Evolutionary conservation across 306 rosid species (phyloP).

Genomic region (Senna tora): DNA sequence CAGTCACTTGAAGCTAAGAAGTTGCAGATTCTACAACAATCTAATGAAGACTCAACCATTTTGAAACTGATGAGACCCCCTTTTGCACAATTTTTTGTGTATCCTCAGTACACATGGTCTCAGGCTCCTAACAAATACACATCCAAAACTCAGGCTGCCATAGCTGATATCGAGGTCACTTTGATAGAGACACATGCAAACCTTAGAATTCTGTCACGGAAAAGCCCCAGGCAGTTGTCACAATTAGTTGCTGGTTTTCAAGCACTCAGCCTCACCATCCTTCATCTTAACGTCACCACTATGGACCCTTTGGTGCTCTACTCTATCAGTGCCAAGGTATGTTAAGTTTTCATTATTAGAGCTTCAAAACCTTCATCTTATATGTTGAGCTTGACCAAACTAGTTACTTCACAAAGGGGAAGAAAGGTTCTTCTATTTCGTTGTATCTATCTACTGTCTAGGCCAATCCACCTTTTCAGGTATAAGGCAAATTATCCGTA

Average conservation of each 20-base stretch:
- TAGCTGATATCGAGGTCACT: slow-evolving; percentile 91
- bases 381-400: background rate
- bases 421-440: too few species aligned
- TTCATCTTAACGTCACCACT: slow-evolving; percentile 85
- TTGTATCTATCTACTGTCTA: too few species aligned
- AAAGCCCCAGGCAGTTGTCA: slow-evolving; percentile 56
- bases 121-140: slow-evolving; percentile 64
- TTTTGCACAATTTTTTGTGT: slow-evolving; percentile 62
- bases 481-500: too few species aligned
- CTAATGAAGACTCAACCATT: slow-evolving; percentile 38
- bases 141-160: slow-evolving; percentile 61
- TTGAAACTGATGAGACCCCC: slow-evolving; percentile 47
- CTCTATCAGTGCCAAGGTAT: slow-evolving; percentile 86
- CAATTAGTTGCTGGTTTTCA: slow-evolving; percentile 76
- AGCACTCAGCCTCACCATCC: slow-evolving; percentile 64
- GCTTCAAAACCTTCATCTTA: background rate
- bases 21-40: slow-evolving; percentile 52
- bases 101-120: slow-evolving; percentile 71
- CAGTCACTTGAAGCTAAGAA: slow-evolving; percentile 79
- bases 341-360: background rate
- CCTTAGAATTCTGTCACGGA: slow-evolving; percentile 66
- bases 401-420: too few species aligned
- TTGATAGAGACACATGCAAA: slow-evolving; percentile 90
- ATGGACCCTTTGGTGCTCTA: slow-evolving; percentile 70
- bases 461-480: too few species aligned